These are phyloP conservation scores for Metarhizium guizhouense DNA, from an alignment of 2,329 filamentous ascomycete genomes.

Conservation along the genomic window DNA sequence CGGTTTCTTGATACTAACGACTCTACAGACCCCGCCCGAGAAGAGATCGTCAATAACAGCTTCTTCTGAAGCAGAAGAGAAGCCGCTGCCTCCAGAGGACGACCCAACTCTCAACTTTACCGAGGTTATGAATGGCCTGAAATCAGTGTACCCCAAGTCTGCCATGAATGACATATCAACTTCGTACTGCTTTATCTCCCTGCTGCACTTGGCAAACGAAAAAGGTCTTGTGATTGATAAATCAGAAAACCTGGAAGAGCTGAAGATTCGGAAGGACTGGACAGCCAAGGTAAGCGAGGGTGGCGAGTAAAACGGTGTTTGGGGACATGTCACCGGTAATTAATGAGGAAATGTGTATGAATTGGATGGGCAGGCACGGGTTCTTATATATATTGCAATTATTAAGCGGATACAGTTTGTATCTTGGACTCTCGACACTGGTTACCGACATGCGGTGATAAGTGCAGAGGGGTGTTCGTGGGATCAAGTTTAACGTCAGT, in stretches of 20 bases:
- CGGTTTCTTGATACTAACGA: background rate
- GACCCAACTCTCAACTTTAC: conserved; percentile 71
- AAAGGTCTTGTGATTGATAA: conserved; percentile 74
- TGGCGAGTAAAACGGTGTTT: conserved; percentile 17
- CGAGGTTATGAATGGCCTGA: conserved; percentile 79
- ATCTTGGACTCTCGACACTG: background rate
- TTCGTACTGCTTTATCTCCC: conserved; percentile 84
- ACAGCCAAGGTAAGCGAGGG: conserved; percentile 45
- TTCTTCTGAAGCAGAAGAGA: conserved; percentile 22
- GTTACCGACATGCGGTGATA: background rate
- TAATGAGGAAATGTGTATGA: conserved; percentile 1
- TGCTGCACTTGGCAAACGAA: conserved; percentile 87
- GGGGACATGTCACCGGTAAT: background rate
- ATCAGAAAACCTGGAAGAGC: conserved; percentile 46
- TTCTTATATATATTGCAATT: background rate
- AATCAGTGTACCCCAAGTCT: conserved; percentile 75
- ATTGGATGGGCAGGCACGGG: background rate
- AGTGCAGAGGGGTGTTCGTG: no score
- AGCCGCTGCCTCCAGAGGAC: conserved; percentile 24
- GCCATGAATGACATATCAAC: conserved; percentile 93
- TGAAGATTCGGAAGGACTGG: conserved; percentile 54
- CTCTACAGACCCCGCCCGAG: background rate
- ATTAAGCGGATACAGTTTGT: background rate
- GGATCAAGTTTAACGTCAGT: no score
- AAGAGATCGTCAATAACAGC: conserved; percentile 3